Percentiles rank a stretch among this genome's conserved stretches.
Evolutionary conservation across 2,329 filamentous ascomycete species (phyloP).

Genomic region (Cytospora mali): DNA sequence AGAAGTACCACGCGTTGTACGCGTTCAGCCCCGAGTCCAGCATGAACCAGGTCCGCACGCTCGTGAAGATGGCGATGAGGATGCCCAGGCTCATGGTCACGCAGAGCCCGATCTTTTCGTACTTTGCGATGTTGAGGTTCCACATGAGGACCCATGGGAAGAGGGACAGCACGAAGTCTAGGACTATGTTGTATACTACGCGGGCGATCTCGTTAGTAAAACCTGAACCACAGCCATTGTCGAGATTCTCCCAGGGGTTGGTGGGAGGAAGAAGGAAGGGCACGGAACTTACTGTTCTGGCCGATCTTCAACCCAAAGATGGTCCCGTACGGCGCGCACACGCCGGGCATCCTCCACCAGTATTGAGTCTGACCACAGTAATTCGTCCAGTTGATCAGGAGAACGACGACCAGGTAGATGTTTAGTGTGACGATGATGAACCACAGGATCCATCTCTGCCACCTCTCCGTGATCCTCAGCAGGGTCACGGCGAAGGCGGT

Average conservation of each 20-base stretch:
- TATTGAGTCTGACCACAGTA: constrained; percentile 46
- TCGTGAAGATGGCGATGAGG: constrained; percentile 50
- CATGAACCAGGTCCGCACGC: constrained; percentile 52
- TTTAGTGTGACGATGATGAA: constrained; percentile 54
- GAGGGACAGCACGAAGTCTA: constrained; percentile 53
- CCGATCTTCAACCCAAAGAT: constrained; percentile 52
- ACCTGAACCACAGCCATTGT: background rate
- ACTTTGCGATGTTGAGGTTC: constrained; percentile 49
- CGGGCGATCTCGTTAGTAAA: background rate
- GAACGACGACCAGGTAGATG: constrained; percentile 48
- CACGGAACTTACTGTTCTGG: constrained; percentile 47
- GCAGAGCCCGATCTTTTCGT: constrained; percentile 54
- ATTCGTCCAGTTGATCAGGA: constrained; percentile 52
- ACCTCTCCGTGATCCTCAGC: constrained; percentile 46
- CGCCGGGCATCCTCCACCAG: constrained; percentile 47
- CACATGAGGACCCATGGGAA: constrained; percentile 55
- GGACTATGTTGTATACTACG: constrained; percentile 54
- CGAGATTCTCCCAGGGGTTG: background rate
- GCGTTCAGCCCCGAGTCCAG: constrained; percentile 45
- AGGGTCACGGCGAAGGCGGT: constrained; percentile 43
- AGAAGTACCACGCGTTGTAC: constrained; percentile 49
- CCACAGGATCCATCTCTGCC: constrained; percentile 48
- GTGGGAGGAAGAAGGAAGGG: background rate
- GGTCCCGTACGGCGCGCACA: constrained; percentile 45
- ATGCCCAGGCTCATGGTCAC: constrained; percentile 52